Evolutionary conservation across 495 filamentous ascomycete species (phyloP).

Genomic region (Stereocaulon alpinum): DNA sequence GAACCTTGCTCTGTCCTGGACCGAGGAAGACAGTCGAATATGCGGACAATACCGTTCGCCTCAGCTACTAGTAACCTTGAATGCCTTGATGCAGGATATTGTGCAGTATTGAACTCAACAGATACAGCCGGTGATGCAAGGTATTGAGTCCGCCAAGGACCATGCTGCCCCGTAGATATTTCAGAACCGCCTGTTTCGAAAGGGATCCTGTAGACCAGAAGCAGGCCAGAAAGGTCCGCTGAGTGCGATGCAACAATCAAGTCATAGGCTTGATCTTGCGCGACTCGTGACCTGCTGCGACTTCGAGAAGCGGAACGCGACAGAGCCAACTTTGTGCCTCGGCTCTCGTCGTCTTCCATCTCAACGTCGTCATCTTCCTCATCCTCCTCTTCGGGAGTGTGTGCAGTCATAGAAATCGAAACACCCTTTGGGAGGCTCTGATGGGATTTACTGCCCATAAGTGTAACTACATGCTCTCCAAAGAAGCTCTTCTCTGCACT

Average conservation of each 20-base stretch:
- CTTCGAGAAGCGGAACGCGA: slow-evolving; percentile 8
- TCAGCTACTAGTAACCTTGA: slow-evolving; percentile 58
- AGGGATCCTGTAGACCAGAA: slow-evolving; percentile 46
- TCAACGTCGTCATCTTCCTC: slow-evolving; percentile 25
- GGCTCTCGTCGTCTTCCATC: slow-evolving; percentile 23
- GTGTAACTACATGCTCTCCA: slow-evolving; percentile 48
- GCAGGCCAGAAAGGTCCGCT: slow-evolving; percentile 52
- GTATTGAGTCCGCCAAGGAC: slow-evolving; percentile 53
- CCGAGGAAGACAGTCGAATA: slow-evolving; percentile 44
- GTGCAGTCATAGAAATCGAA: slow-evolving; percentile 47
- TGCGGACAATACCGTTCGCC: slow-evolving; percentile 54
- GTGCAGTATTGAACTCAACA: slow-evolving; percentile 63
- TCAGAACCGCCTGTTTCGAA: slow-evolving; percentile 27
- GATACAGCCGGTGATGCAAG: slow-evolving; percentile 53
- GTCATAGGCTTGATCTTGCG: slow-evolving; percentile 33
- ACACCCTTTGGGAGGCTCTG: slow-evolving; percentile 52
- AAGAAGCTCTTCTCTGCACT: slow-evolving; percentile 45
- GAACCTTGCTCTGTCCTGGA: slow-evolving; percentile 27
- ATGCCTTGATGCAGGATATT: slow-evolving; percentile 47
- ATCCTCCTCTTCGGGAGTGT: slow-evolving; percentile 35
- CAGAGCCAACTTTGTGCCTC: slow-evolving; percentile 8
- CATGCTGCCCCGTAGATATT: slow-evolving; percentile 34
- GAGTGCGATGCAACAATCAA: slow-evolving; percentile 54
- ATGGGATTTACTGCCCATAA: slow-evolving; percentile 43
- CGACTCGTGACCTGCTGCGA: slow-evolving; percentile 1